Percentiles rank a stretch among this genome's conserved stretches.
These are phyloP conservation scores for Petunia hybrid DNA, from an alignment of 305 asterid genomes.

Conservation along the genomic window DNA sequence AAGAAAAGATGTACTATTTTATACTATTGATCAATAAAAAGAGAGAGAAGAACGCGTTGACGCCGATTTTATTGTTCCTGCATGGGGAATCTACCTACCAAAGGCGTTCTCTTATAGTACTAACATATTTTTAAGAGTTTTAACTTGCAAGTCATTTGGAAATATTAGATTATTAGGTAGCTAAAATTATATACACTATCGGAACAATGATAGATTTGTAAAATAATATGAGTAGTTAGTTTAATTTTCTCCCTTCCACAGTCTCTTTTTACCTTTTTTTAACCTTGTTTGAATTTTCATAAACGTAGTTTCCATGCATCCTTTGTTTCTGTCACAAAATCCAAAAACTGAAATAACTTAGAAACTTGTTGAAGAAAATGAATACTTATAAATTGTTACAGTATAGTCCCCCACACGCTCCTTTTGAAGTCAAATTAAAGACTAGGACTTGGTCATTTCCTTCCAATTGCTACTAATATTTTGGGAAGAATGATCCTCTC, in stretches of 20 bases:
- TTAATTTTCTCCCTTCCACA: background rate
- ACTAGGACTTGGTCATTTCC: constrained; percentile 18
- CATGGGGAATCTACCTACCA: too few relatives aligned
- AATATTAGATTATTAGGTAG: too few relatives aligned
- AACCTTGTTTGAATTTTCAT: background rate
- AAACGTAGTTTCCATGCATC: background rate
- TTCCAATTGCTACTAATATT: background rate
- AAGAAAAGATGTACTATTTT: background rate
- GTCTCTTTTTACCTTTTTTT: background rate
- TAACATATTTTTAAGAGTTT: too few relatives aligned
- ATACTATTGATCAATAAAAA: background rate
- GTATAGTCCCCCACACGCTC: constrained; percentile 23
- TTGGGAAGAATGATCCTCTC: background rate
- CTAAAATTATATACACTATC: too few relatives aligned
- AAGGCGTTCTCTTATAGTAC: too few relatives aligned
- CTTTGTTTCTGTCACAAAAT: background rate
- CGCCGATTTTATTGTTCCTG: background rate
- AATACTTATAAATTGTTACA: background rate
- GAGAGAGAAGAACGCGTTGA: constrained; percentile 22
- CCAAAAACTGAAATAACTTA: constrained; percentile 20
- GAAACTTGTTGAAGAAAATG: constrained; percentile 23
- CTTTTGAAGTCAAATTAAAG: constrained; percentile 17
- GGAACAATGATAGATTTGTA: too few relatives aligned
- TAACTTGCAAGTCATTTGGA: too few relatives aligned
- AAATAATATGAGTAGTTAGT: too few relatives aligned